Evolutionary conservation across 306 rosid genomes (phyloP), one percentile per base, ranked within the genome.

Genomic region (Prinsepia uniflora): DNA sequence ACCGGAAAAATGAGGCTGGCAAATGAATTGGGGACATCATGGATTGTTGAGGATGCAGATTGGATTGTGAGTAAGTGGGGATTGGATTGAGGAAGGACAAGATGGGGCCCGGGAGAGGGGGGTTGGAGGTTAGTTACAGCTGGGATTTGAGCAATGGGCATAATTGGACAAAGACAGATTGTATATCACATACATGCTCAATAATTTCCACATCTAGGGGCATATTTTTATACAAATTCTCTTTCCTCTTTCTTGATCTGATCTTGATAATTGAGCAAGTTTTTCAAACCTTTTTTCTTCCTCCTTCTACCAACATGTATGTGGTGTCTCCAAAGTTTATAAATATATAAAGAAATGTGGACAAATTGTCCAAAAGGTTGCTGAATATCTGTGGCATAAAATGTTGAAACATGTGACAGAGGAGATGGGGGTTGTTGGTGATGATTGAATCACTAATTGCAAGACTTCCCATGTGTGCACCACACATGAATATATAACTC

Each of bases 111-210:
- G 79, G 49, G 40, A 65, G 39, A 62, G 79, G 68, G 73, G 50
- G 75, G 66, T 66, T 56, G 75, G 84, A 55, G 75, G 85, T 74
- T 71, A 74, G 79, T 73, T 78, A 79, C 88, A 87, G 91, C 87
- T 89, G 87, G 84, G 83, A 68, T 67, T 30, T 81, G 86, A 82
- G 59, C 81, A 80, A 54, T 79, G 81, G 66, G 81, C 86, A 84
- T 60, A 85, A 78, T 69, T 89, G 87, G 90, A 84, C 83, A 76
- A 54, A 75, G 83, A 84, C 88, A 80, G 82, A 81, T 78, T 55
- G 82, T 75, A 72, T 67, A 79, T 71, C 60, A 74, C 64, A 56
- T 71, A 81, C 82, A 78, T 79, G 85, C 65, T 44, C 84, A 80
- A 89, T 89, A 85, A 86, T 82, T 87, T 77, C 54, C 60, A 75